phyloP scores from a whole-genome alignment of 164 flowering plant species.

The Cinnamomum chago region DNA sequence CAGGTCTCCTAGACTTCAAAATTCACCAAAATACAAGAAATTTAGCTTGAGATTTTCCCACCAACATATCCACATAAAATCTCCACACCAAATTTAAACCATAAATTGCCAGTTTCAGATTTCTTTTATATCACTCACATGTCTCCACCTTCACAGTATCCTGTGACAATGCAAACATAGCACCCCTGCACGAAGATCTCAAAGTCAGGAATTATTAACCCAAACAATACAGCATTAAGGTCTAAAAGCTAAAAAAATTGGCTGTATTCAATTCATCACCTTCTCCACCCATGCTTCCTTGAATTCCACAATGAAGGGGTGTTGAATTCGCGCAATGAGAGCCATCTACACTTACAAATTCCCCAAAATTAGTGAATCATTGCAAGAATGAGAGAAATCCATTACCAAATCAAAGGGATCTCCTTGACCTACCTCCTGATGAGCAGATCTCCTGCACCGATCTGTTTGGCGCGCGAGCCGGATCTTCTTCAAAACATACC shows the following conservation, averaged over 20 bases:
- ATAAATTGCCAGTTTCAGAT: no score
- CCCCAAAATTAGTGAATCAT: neutral
- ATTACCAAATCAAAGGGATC: neutral
- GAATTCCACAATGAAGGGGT: conserved; percentile 88
- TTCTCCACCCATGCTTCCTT: conserved; percentile 99
- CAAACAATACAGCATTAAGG: no score
- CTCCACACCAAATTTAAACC: no score
- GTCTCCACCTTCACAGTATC: conserved; percentile 99
- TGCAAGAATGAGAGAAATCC: neutral
- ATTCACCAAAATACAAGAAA: no score
- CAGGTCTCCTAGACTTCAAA: no score
- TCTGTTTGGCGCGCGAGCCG: conserved; percentile 92
- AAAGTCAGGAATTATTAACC: conserved; percentile 12
- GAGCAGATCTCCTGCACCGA: conserved; percentile 88
- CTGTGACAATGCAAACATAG: conserved; percentile 97
- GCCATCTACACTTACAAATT: conserved; percentile 58
- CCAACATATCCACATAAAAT: no score
- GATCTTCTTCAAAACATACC: conserved; percentile 93
- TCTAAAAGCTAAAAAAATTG: neutral
- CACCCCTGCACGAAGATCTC: conserved; percentile 60
- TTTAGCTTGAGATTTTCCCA: no score
- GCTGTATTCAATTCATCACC: conserved; percentile 28
- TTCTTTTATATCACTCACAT: conserved; percentile 54
- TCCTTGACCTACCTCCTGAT: conserved; percentile 68
- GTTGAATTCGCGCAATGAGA: conserved; percentile 84